Evolutionary conservation across 2,329 filamentous ascomycete genomes (phyloP).

Genomic region (Xylariaceae sp.): DNA sequence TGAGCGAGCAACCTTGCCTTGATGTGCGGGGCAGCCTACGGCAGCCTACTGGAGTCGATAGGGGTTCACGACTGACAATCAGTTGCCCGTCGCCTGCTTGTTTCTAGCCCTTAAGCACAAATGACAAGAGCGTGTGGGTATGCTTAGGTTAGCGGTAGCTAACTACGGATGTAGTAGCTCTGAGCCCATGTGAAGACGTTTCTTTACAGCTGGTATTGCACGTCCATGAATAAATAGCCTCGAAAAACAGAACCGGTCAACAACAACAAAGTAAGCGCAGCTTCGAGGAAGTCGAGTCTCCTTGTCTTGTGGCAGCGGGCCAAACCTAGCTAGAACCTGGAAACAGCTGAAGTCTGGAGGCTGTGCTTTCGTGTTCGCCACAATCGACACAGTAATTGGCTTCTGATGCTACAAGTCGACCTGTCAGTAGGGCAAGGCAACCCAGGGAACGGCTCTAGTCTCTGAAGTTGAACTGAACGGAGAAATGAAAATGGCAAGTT

Average conservation of each 20-base stretch:
- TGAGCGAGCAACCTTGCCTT: conserved; percentile 14
- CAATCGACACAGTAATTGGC: neutral
- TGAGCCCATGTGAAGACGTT: no score
- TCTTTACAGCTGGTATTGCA: no score
- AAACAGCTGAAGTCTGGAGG: neutral
- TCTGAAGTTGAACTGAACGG: neutral
- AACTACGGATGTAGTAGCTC: no score
- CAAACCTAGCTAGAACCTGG: neutral
- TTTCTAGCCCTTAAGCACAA: no score
- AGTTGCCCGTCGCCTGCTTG: no score
- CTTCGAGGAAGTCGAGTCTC: neutral
- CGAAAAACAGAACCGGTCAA: no score
- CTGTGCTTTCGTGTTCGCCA: neutral
- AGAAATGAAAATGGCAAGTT: no score
- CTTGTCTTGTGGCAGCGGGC: neutral
- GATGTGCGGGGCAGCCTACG: conserved; percentile 20
- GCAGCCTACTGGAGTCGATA: conserved; percentile 6
- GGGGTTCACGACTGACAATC: no score
- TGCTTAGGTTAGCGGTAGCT: no score
- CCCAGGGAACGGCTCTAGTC: neutral
- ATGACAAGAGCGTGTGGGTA: no score
- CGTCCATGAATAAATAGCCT: no score
- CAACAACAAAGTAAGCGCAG: no score
- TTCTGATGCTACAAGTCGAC: neutral
- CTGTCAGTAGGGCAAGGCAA: neutral